Percentiles rank a stretch among this genome's conserved stretches.
phyloP scores from a whole-genome alignment of 306 rosid genomes.

The Inga laurina region DNA sequence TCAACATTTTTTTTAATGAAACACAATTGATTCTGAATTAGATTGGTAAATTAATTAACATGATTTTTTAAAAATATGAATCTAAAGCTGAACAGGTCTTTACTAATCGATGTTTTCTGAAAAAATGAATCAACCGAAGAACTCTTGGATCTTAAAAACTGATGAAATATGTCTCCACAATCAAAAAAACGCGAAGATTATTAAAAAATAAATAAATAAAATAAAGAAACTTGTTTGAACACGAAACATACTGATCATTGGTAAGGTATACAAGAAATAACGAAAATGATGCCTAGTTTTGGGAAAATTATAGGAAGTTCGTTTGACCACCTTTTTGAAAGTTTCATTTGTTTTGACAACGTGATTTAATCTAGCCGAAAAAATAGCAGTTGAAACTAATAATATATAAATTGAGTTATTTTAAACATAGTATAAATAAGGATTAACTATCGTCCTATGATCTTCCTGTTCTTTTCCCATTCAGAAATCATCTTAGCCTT shows the following conservation, averaged over 20 bases:
- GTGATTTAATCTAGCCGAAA: not conserved
- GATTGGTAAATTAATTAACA: not conserved
- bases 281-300: not conserved
- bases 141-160: not conserved
- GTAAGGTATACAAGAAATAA: not conserved
- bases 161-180: not conserved
- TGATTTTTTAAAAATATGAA: not conserved
- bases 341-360: not conserved
- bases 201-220: not conserved
- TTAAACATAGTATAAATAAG: not conserved
- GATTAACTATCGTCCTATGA: too few relatives aligned
- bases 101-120: too few relatives aligned
- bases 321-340: not conserved
- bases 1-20: too few relatives aligned
- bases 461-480: too few relatives aligned
- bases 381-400: not conserved
- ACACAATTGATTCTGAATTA: not conserved
- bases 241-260: not conserved
- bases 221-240: not conserved
- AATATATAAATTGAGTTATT: not conserved
- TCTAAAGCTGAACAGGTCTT: not conserved
- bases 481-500: too few relatives aligned
- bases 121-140: not conserved
- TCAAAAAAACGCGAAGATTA: not conserved
- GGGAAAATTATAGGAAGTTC: not conserved